Evolutionary conservation across 2,329 filamentous ascomycete species (phyloP).

Genomic region (Pseudocercospora crystallina): DNA sequence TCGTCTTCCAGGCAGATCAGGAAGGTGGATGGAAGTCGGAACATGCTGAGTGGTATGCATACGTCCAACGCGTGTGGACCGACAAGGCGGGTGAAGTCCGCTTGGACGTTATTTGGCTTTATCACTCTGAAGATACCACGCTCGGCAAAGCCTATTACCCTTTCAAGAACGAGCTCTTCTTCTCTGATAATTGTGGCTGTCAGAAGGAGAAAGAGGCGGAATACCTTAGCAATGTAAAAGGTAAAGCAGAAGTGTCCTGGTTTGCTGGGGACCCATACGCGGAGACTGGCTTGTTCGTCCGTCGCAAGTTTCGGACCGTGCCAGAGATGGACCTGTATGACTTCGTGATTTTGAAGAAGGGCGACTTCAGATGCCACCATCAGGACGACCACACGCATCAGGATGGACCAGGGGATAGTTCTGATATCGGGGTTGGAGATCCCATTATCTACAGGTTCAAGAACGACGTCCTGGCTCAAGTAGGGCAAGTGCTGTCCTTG

Average conservation of each 20-base stretch:
- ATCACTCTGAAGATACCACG: constrained; percentile 68
- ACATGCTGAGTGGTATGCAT: constrained; percentile 64
- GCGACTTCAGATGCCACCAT: constrained; percentile 47
- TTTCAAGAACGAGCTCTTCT: constrained; percentile 70
- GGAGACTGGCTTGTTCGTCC: constrained; percentile 61
- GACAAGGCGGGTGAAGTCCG: constrained; percentile 35
- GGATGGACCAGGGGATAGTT: no score
- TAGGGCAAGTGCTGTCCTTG: no score
- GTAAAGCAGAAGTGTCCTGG: constrained; percentile 57
- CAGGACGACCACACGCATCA: constrained; percentile 32
- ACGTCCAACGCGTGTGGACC: constrained; percentile 59
- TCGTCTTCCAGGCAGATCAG: constrained; percentile 49
- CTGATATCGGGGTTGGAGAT: no score
- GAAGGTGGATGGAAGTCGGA: constrained; percentile 57
- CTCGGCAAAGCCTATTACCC: constrained; percentile 69
- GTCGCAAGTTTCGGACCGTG: constrained; percentile 65
- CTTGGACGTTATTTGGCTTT: constrained; percentile 73
- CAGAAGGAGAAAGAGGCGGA: constrained; percentile 47
- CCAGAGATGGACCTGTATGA: constrained; percentile 48
- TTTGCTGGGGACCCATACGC: constrained; percentile 53
- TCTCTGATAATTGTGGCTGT: constrained; percentile 76
- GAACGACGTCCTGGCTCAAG: no score
- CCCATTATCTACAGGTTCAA: no score
- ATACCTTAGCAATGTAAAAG: constrained; percentile 55
- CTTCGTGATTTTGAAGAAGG: constrained; percentile 59